These are phyloP conservation scores for Fusarium fujikuroi DNA, from an alignment of 2,329 filamentous ascomycete species.

Conservation along the genomic window DNA sequence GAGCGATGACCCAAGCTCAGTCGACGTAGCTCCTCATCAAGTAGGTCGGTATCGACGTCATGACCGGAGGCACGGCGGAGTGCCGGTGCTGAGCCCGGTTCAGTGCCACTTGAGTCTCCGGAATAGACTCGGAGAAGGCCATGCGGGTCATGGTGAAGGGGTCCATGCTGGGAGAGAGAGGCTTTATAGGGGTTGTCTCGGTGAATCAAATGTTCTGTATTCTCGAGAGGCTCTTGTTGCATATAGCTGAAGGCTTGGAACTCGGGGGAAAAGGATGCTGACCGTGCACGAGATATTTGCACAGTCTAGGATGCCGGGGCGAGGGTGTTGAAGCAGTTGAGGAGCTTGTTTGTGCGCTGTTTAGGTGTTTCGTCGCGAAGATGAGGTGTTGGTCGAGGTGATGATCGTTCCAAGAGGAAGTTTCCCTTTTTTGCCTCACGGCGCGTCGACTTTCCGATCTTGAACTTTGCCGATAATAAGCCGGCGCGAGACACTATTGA, in stretches of 20 bases:
- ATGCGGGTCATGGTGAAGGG: slow-evolving; percentile 56
- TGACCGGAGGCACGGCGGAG: slow-evolving; percentile 43
- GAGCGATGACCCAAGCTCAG: slow-evolving; percentile 56
- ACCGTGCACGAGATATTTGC: slow-evolving; percentile 64
- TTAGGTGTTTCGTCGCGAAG: slow-evolving; percentile 28
- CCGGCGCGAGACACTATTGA: slow-evolving; percentile 33
- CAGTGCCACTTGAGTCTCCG: slow-evolving; percentile 50
- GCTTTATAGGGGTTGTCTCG: slow-evolving; percentile 50
- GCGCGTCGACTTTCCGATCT: slow-evolving; percentile 34
- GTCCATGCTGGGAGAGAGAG: slow-evolving; percentile 67
- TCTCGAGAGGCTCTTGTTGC: slow-evolving; percentile 67
- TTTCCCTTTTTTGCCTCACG: slow-evolving; percentile 41
- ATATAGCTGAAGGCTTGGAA: slow-evolving; percentile 66
- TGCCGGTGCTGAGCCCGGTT: slow-evolving; percentile 50
- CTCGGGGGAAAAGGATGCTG: slow-evolving; percentile 47
- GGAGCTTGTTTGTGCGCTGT: slow-evolving; percentile 18
- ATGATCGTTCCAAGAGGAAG: slow-evolving; percentile 30
- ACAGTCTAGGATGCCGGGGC: slow-evolving; percentile 57
- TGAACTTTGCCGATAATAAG: slow-evolving; percentile 45
- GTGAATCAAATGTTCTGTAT: slow-evolving; percentile 56
- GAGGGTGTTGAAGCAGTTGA: slow-evolving; percentile 2
- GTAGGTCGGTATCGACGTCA: slow-evolving; percentile 54
- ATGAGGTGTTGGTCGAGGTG: slow-evolving; percentile 26
- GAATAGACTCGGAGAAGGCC: slow-evolving; percentile 49
- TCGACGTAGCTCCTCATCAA: slow-evolving; percentile 64